Base-by-base conservation (phyloP, 2,329 filamentous ascomycete genomes). In the Aspergillus cejpii region DNA sequence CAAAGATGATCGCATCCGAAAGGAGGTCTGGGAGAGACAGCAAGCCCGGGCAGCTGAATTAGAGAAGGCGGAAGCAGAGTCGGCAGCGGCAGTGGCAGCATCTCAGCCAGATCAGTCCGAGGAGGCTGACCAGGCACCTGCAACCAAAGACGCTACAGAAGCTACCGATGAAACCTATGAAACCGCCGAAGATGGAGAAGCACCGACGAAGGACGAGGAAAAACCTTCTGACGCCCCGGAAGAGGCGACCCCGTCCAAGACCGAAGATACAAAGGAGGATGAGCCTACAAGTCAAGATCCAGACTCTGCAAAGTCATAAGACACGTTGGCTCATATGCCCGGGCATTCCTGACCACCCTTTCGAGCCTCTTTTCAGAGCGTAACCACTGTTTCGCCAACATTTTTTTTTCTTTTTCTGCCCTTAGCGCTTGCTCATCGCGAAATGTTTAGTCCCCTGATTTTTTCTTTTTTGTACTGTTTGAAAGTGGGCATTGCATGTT, bases 1-100 rank as follows among this genome's bases (percentile, higher is more conserved):
- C 27, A 94, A 91, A 64, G 92, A 98, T 59, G 92, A 97, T 49
- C 78, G 80, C 55, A 88, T 89, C 47, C 77, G 90, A 45, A 84
- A 80, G 57, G 90, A 96, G 65, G 86, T 79, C 20, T 77, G 71
- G 61, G 78, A 81, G 51, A 66, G 72, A 23, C 69, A 76, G 55
- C 71, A 75, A 48, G 72, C 70, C 38, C 63, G 74, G 47, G 71
- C 71, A 45, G 72, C 71, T 1, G 77, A 77, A 50, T 71, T 74
- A 54, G 70, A 69, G 36, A 65, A 64, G 37, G 55, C 50, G 15
- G 58, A 57, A 39, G 59, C 60, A 15, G 55, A 59, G 44, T 53
- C 52, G 15, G 60, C 56, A 2, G 60, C 59, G 2, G 61, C 60
- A 37, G 53, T 61, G 40, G 57, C 60, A 29, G 56, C 55, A 0